Evolutionary conservation across 345 rosid species (phyloP).

Genomic region (Citrus sp.): DNA sequence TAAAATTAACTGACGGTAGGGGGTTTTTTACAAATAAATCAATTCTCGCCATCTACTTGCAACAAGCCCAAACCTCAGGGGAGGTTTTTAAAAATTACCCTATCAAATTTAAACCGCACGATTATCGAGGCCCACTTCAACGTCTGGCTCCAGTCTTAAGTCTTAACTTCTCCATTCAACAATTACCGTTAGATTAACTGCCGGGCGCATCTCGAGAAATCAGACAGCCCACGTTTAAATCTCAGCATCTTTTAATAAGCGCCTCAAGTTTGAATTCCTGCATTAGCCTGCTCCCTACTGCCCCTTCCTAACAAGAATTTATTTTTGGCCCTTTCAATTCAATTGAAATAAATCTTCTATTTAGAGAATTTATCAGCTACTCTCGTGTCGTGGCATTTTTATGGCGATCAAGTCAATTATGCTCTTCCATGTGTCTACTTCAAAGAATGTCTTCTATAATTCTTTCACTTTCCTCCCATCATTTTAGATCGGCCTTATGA

Average conservation of each 20-base stretch:
- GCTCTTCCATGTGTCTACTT: background rate
- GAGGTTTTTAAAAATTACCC: no score
- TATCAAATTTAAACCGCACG: slow-evolving; percentile 31
- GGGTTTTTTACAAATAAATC: no score
- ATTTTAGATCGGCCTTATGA: background rate
- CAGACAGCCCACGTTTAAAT: slow-evolving; percentile 31
- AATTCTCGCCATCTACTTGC: no score
- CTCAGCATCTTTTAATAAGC: background rate
- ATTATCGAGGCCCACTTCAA: slow-evolving; percentile 24
- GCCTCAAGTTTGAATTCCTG: slow-evolving; percentile 14
- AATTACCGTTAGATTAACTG: slow-evolving; percentile 20
- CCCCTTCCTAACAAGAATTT: background rate
- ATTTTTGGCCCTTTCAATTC: no score
- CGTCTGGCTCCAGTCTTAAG: background rate
- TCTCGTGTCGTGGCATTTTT: background rate
- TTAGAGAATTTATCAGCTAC: background rate
- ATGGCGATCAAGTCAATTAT: background rate
- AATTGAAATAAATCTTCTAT: background rate
- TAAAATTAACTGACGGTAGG: no score
- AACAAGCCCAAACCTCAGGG: no score
- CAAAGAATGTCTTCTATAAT: background rate
- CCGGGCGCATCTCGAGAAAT: slow-evolving; percentile 20
- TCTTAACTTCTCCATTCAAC: background rate
- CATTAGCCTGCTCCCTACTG: background rate
- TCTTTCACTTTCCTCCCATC: background rate